Evolutionary conservation across 2,329 filamentous ascomycete species (phyloP).

Genomic region (Diplodia scrobiculata): DNA sequence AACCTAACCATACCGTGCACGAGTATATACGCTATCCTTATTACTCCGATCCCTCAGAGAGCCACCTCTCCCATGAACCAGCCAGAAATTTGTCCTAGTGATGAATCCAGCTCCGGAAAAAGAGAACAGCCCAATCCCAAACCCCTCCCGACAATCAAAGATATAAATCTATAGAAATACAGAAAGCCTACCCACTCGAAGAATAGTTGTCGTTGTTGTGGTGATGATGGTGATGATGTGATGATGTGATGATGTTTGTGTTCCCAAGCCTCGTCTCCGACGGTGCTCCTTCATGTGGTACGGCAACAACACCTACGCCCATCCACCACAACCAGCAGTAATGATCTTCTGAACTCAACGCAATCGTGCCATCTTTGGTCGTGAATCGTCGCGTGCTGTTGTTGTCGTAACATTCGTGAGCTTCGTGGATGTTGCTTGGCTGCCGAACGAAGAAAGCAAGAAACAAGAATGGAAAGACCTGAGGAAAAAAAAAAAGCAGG

Average conservation of each 20-base stretch:
- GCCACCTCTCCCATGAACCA: conserved; percentile 11
- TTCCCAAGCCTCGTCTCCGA: neutral
- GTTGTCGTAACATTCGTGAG: conserved; percentile 26
- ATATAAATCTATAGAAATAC: conserved; percentile 20
- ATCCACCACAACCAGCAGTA: neutral
- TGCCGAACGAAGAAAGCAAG: conserved; percentile 2
- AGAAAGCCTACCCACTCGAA: conserved; percentile 20
- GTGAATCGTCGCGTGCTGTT: conserved; percentile 25
- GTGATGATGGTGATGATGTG: conserved; percentile 8
- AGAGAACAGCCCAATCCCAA: neutral
- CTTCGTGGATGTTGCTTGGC: conserved; percentile 23
- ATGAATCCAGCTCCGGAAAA: conserved; percentile 1
- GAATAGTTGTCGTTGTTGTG: conserved; percentile 14
- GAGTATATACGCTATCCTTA: conserved; percentile 15
- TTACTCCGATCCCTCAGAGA: conserved; percentile 11
- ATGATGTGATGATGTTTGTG: neutral
- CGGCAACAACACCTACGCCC: conserved; percentile 21
- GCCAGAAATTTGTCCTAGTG: neutral
- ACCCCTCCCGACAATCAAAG: neutral
- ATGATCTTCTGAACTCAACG: conserved; percentile 7
- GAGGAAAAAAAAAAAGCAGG: neutral
- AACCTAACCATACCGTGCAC: conserved; percentile 4
- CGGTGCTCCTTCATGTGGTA: conserved; percentile 10
- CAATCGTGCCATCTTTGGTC: conserved; percentile 22
- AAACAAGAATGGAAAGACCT: neutral